phyloP scores from a whole-genome alignment of 495 filamentous ascomycete species.

The Tuber aestivum region DNA sequence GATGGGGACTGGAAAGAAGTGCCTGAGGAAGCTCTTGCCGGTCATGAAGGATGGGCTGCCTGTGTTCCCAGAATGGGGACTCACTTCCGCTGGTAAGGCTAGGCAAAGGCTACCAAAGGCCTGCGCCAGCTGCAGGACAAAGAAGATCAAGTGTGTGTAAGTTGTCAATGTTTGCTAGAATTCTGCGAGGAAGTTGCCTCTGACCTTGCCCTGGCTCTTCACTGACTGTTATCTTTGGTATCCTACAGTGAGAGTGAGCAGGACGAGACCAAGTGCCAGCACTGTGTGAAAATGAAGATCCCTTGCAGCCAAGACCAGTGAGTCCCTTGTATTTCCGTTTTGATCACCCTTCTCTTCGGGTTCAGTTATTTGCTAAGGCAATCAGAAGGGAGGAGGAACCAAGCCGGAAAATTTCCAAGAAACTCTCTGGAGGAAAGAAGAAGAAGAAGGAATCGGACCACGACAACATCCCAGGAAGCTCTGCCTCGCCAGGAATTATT shows the following conservation, averaged over 20 bases:
- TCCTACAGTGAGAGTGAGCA: constrained; percentile 26
- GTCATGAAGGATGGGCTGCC: constrained; percentile 36
- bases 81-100: constrained; percentile 42
- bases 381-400: constrained; percentile 36
- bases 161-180: constrained; percentile 21
- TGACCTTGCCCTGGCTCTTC: constrained; percentile 7
- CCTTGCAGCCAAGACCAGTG: constrained; percentile 38
- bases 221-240: constrained; percentile 26
- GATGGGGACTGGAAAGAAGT: constrained; percentile 38
- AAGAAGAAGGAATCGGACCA: constrained; percentile 36
- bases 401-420: constrained; percentile 33
- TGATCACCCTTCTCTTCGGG: constrained; percentile 10
- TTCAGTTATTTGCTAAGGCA: constrained; percentile 12
- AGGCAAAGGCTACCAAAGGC: constrained; percentile 40
- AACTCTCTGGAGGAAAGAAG: constrained; percentile 37
- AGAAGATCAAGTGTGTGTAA: constrained; percentile 44
- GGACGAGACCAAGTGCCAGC: constrained; percentile 39
- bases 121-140: constrained; percentile 39
- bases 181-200: background rate
- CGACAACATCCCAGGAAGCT: constrained; percentile 25
- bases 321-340: constrained; percentile 15
- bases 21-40: constrained; percentile 37
- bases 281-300: constrained; percentile 40
- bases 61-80: constrained; percentile 42
- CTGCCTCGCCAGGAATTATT: constrained; percentile 27